Conservation (phyloP, 139 green algal genomes). For the Coccomyxa sp. region DNA sequence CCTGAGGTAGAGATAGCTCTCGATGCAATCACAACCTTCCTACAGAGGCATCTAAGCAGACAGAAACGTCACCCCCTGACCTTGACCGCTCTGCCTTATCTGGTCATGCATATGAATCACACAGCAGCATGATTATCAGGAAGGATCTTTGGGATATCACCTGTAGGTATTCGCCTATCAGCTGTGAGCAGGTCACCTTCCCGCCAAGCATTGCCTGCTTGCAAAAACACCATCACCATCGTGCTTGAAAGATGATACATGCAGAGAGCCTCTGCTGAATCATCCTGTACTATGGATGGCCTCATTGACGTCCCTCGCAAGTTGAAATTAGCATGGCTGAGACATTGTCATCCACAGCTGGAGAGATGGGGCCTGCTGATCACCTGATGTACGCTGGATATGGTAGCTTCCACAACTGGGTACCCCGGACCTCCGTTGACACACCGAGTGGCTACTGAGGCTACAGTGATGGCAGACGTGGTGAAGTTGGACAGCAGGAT, state of each 20-base stretch:
- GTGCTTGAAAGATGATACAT: background rate
- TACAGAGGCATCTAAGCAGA: background rate
- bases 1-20: background rate
- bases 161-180: constrained; percentile 1
- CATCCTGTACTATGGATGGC: background rate
- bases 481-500: background rate
- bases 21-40: background rate
- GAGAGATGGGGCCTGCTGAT: background rate
- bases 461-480: background rate
- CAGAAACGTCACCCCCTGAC: background rate
- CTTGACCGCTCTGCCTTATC: background rate
- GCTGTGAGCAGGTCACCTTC: constrained; percentile 4
- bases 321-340: background rate
- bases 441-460: background rate
- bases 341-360: background rate
- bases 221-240: background rate
- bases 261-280: background rate
- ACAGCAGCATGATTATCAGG: background rate
- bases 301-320: background rate
- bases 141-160: background rate
- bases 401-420: constrained; percentile 8
- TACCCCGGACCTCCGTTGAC: background rate
- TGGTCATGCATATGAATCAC: background rate
- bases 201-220: background rate
- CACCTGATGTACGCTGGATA: background rate